Percentiles rank a stretch among this genome's conserved stretches.
Conservation (phyloP, 1,139 yeast genomes). For the Keqinozyma sinolaborantium region DNA sequence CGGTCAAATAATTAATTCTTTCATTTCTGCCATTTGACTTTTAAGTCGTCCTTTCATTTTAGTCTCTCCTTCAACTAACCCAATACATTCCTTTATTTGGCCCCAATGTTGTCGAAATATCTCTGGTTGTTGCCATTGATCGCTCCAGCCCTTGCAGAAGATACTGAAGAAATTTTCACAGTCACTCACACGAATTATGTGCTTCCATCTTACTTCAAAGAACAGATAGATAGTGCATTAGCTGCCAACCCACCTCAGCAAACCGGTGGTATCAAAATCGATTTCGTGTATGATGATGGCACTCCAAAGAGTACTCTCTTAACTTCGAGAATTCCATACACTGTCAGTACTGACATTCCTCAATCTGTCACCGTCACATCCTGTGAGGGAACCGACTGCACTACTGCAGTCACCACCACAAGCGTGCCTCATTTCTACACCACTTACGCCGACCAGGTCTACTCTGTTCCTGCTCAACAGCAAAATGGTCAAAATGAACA, state of each 20-base stretch:
- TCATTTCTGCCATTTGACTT: background rate
- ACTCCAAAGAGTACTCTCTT: conserved; percentile 4
- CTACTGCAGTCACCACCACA: conserved; percentile 4
- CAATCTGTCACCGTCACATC: conserved; percentile 5
- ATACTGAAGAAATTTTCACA: conserved; percentile 15
- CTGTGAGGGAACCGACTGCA: conserved; percentile 5
- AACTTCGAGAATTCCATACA: conserved; percentile 6
- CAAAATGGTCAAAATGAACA: too few species aligned
- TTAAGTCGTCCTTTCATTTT: background rate
- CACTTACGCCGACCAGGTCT: conserved; percentile 5
- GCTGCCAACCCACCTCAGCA: conserved; percentile 18
- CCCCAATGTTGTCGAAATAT: conserved; percentile 1
- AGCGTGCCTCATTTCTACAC: conserved; percentile 8
- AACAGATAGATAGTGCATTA: conserved; percentile 18
- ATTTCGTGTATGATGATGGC: conserved; percentile 25
- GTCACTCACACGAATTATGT: conserved; percentile 30
- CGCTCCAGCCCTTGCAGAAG: conserved; percentile 5
- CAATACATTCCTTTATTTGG: conserved; percentile 3
- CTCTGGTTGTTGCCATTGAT: conserved; percentile 2
- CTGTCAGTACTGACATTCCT: conserved; percentile 5
- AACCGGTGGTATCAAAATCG: conserved; percentile 29
- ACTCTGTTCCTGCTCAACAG: conserved; percentile 4
- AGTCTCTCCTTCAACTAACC: background rate
- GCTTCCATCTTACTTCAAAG: conserved; percentile 25
- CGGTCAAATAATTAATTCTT: background rate